Conservation (phyloP, 164 flowering plant species). For the Magnolia sinica region DNA sequence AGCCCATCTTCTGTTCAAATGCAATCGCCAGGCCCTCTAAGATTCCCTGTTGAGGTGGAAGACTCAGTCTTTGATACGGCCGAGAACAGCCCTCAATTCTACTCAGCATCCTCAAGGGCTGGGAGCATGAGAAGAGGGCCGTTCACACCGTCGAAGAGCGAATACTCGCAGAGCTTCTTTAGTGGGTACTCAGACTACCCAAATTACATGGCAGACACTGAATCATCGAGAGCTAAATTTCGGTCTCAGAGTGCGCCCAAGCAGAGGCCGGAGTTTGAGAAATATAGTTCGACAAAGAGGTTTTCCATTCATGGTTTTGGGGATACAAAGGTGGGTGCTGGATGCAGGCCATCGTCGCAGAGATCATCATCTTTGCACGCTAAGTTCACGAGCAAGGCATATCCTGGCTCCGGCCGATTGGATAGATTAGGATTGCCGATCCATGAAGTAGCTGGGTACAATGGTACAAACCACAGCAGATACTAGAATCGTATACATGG, state of each 20-base stretch:
- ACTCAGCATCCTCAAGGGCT: constrained; percentile 43
- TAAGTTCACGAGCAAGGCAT: constrained; percentile 13
- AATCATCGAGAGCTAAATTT: constrained; percentile 71
- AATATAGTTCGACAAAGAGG: constrained; percentile 33
- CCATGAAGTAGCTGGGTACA: constrained; percentile 1
- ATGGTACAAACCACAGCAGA: not conserved
- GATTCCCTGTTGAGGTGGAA: constrained; percentile 26
- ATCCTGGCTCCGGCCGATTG: constrained; percentile 46
- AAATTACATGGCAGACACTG: constrained; percentile 81
- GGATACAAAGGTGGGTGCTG: not conserved
- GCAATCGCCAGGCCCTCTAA: constrained; percentile 29
- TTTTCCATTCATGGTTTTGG: constrained; percentile 21
- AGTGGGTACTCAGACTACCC: constrained; percentile 54
- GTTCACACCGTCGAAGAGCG: constrained; percentile 56
- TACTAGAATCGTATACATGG: not conserved
- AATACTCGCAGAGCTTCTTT: constrained; percentile 42
- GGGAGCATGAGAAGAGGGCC: constrained; percentile 43
- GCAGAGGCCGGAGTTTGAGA: constrained; percentile 59
- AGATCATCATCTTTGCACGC: constrained; percentile 2
- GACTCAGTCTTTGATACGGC: constrained; percentile 32
- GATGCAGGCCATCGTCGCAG: constrained; percentile 4
- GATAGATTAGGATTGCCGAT: constrained; percentile 76
- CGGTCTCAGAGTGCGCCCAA: constrained; percentile 88
- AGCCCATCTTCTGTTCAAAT: constrained; percentile 39
- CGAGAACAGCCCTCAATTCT: constrained; percentile 55